A percentile compares a stretch with the other conserved stretches of the same genome.
These are phyloP conservation scores for Fragaria iinumae DNA, from an alignment of 306 rosid species.

Conservation along the genomic window DNA sequence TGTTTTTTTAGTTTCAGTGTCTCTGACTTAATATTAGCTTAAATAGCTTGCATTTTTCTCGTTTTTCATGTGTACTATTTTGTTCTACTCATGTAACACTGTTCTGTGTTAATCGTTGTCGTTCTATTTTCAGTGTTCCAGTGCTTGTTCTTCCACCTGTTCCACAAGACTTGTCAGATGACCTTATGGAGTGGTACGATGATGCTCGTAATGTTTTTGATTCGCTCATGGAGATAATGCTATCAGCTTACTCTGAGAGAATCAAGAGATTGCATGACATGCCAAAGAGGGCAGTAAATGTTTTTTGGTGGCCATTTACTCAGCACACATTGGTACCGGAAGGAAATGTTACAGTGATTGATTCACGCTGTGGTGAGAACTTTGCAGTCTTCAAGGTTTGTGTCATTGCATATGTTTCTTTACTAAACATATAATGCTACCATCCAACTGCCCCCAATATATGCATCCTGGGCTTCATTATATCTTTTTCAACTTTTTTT, in stretches of 20 bases:
- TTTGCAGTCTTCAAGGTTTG: conserved; percentile 90
- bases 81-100: not conserved
- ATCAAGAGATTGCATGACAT: conserved; percentile 65
- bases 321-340: conserved; percentile 82
- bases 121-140: conserved; percentile 60
- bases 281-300: conserved; percentile 73
- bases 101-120: conserved; percentile 5
- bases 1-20: not conserved
- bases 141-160: conserved; percentile 78
- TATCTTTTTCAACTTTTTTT: not conserved
- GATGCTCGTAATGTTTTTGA: conserved; percentile 48
- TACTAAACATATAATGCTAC: not conserved
- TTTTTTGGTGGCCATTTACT: conserved; percentile 99
- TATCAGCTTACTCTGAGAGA: conserved; percentile 56
- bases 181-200: conserved; percentile 82
- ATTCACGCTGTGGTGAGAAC: conserved; percentile 94
- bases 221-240: conserved; percentile 67
- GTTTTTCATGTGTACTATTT: not conserved
- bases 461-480: not conserved
- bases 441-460: not conserved
- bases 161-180: conserved; percentile 72
- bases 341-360: conserved; percentile 79
- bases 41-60: not conserved
- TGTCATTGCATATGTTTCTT: conserved; percentile 23
- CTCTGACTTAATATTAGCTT: conserved; percentile 1